A percentile compares a stretch with the other conserved stretches of the same genome.
These are phyloP conservation scores for Polytolypa hystricis DNA, from an alignment of 2,329 filamentous ascomycete species.

Conservation along the genomic window DNA sequence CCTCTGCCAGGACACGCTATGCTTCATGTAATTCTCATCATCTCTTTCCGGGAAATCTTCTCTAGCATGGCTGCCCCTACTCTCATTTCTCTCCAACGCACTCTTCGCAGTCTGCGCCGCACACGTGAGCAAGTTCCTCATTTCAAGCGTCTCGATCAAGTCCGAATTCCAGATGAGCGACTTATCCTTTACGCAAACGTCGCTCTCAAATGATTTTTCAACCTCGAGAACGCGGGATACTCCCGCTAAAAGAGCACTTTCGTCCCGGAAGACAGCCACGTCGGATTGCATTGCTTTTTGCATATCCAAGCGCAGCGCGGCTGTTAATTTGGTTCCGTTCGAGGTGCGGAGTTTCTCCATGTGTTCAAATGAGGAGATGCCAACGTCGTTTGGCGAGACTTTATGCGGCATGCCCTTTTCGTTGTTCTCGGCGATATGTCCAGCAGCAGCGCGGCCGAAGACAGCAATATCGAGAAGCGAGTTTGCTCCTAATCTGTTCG, in stretches of 20 bases:
- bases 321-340: slow-evolving; percentile 65
- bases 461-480: slow-evolving; percentile 83
- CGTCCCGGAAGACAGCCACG: slow-evolving; percentile 82
- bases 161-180: slow-evolving; percentile 98
- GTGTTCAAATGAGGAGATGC: slow-evolving; percentile 63
- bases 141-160: slow-evolving; percentile 78
- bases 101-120: slow-evolving; percentile 70
- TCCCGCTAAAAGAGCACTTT: slow-evolving; percentile 76
- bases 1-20: slow-evolving; percentile 37
- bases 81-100: slow-evolving; percentile 77
- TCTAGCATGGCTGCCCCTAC: slow-evolving; percentile 72
- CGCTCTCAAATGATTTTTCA: slow-evolving; percentile 54
- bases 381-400: slow-evolving; percentile 58
- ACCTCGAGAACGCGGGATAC: slow-evolving; percentile 70
- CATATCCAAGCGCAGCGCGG: slow-evolving; percentile 74
- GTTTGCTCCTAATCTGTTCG: slow-evolving; percentile 85
- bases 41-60: slow-evolving; percentile 81
- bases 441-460: slow-evolving; percentile 79
- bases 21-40: slow-evolving; percentile 44
- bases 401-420: slow-evolving; percentile 60
- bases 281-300: slow-evolving; percentile 93
- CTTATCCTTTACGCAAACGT: slow-evolving; percentile 83
- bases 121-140: slow-evolving; percentile 79
- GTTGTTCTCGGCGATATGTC: slow-evolving; percentile 84
- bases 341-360: slow-evolving; percentile 71